Evolutionary conservation across 768 basidiomycete species (phyloP).

Genomic region (Auricularia cornea): DNA sequence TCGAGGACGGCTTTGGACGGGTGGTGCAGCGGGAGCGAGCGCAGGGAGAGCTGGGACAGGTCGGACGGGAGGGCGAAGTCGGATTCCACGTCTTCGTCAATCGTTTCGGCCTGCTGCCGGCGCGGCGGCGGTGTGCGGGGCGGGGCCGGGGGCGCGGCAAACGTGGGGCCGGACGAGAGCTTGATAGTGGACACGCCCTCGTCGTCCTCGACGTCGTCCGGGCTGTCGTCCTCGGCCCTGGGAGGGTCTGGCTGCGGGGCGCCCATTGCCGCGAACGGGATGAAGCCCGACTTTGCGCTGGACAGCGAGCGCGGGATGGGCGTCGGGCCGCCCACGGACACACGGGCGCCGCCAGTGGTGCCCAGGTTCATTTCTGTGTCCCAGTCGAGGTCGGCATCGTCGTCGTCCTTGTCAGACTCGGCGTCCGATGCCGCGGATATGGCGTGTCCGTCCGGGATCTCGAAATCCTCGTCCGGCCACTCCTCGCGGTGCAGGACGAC

Average conservation of each 20-base stretch:
- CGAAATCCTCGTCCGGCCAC: constrained; percentile 85
- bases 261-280: constrained; percentile 1
- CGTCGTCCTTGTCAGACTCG: constrained; percentile 51
- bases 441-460: constrained; percentile 61
- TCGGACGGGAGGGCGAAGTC: constrained; percentile 74
- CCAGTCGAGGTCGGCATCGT: constrained; percentile 66
- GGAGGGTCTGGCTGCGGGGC: constrained; percentile 28
- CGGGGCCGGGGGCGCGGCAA: constrained; percentile 34
- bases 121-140: constrained; percentile 17
- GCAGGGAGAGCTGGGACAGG: constrained; percentile 73
- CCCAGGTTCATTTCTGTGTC: constrained; percentile 68
- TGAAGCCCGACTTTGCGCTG: constrained; percentile 4
- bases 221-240: constrained; percentile 18
- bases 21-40: constrained; percentile 65
- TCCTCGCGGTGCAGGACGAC: constrained; percentile 54
- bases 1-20: constrained; percentile 79
- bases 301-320: neutral
- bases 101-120: constrained; percentile 33
- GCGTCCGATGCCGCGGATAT: constrained; percentile 40
- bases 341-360: constrained; percentile 42
- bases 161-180: constrained; percentile 27
- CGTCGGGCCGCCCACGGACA: neutral
- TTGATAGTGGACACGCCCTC: constrained; percentile 84
- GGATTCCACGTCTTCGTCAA: constrained; percentile 75
- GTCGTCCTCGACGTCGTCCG: constrained; percentile 58